Base-by-base conservation (phyloP, 768 basidiomycete genomes). In the Filobasidium floriforme region DNA sequence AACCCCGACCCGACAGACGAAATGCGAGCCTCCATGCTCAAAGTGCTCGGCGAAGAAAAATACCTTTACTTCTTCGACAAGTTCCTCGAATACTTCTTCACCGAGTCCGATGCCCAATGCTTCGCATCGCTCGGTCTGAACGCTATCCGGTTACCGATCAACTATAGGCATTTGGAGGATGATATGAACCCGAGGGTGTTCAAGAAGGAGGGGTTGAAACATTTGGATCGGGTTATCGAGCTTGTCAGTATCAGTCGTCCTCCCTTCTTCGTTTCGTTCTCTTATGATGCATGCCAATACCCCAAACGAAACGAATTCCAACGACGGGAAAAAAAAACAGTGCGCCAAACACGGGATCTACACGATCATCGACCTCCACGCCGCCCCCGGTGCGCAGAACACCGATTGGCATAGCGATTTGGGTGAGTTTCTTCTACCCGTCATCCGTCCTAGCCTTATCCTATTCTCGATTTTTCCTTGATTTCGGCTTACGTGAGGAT, bases 81-180 rank as follows among this genome's bases (percentile, higher is more conserved):
- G 88, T 89, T 90, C 77, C 81, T 90, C 14, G 87, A 90, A 75
- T 86, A 89, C 74, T 91, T 90, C 81, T 92, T 90, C 81, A 81
- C 82, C 62, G 88, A 88, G 24, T 81, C 81, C 41, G 90, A 90
- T 71, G 88, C 88, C 19, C 80, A 81, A 59, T 89, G 89, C 80
- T 90, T 88, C 82, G 87, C 86, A 70, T 85, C 83, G 62, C 83
- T 90, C 10, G 89, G 88, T 1, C 77, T 92, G 63, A 92, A 91
- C 79, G 88, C 86, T 73, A 87, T 90, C 61, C 86, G 89, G 19
- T 22, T 75, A 14, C 73, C 74, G 7, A 54, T 73, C 66, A 69
- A 74, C 66, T 77, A 77, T 61, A 69, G 71, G 41, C 74, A 76
- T 61, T 73, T 72, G 62, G 71, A 74, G 72, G 85, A 90, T 75